A percentile compares a stretch with the other conserved stretches of the same genome.
These are phyloP conservation scores for Crucibulum cyathiforme DNA, from an alignment of 1,284 basidiomycete genomes.

Conservation along the genomic window DNA sequence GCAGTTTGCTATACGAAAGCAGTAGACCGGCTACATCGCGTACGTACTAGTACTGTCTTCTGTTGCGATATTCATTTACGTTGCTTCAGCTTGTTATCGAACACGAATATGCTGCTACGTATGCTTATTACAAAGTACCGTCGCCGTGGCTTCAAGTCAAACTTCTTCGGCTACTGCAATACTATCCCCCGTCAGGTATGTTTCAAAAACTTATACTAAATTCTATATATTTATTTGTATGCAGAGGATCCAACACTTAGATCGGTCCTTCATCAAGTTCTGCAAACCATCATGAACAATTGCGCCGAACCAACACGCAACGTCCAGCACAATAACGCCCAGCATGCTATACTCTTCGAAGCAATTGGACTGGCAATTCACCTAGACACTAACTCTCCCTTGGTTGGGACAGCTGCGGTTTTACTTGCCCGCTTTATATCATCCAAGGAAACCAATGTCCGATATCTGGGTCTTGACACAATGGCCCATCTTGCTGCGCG, in stretches of 20 bases:
- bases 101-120: slow-evolving; percentile 86
- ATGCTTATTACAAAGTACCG: slow-evolving; percentile 97
- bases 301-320: slow-evolving; percentile 93
- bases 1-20: slow-evolving; percentile 94
- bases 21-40: slow-evolving; percentile 87
- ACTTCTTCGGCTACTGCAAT: slow-evolving; percentile 90
- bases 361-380: slow-evolving; percentile 98
- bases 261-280: slow-evolving; percentile 80
- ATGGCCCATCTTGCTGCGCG: slow-evolving; percentile 98
- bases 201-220: slow-evolving; percentile 4
- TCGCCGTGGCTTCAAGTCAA: slow-evolving; percentile 99
- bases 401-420: slow-evolving; percentile 90
- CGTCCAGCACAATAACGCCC: slow-evolving; percentile 98
- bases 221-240: slow-evolving; percentile 6
- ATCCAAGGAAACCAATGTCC: slow-evolving; percentile 97
- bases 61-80: slow-evolving; percentile 12
- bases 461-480: slow-evolving; percentile 96
- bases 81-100: slow-evolving; percentile 82
- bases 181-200: slow-evolving; percentile 92
- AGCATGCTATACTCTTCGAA: slow-evolving; percentile 98
- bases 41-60: slow-evolving; percentile 43
- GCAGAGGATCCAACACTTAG: slow-evolving; percentile 85
- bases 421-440: slow-evolving; percentile 95
- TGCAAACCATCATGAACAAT: slow-evolving; percentile 92
- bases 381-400: slow-evolving; percentile 88